Conservation (phyloP, 805 yeast genomes). For the Zygosaccharomyces pseudorouxii region DNA sequence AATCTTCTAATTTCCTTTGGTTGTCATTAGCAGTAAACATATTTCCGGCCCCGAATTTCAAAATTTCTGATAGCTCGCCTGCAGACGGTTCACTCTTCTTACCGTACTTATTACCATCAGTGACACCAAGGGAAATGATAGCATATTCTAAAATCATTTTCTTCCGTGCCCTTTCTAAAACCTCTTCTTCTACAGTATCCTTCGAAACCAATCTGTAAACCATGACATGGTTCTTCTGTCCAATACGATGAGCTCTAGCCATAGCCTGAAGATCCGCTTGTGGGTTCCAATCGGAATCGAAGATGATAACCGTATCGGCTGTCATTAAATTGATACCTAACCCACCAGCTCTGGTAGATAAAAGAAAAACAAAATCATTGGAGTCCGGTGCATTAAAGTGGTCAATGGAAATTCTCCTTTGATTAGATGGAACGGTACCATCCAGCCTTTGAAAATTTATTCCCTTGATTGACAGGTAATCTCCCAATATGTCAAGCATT, state of each 20-base stretch:
- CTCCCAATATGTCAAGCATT: constrained; percentile 91
- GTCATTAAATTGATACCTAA: constrained; percentile 98
- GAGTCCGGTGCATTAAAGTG: constrained; percentile 94
- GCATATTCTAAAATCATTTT: constrained; percentile 99
- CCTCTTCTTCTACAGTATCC: constrained; percentile 97
- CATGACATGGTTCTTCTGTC: constrained; percentile 98
- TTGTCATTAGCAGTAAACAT: constrained; percentile 96
- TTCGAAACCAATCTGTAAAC: constrained; percentile 97
- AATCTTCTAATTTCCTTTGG: constrained; percentile 90
- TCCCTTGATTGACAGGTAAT: constrained; percentile 83
- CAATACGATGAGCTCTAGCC: constrained; percentile 99
- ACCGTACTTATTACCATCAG: constrained; percentile 54
- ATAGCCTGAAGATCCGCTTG: constrained; percentile 98
- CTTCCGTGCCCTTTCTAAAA: constrained; percentile 91
- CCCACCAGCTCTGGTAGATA: constrained; percentile 98
- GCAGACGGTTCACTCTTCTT: constrained; percentile 70
- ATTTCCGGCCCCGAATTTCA: constrained; percentile 97
- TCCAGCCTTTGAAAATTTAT: constrained; percentile 87
- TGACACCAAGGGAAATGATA: constrained; percentile 90
- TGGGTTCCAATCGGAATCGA: constrained; percentile 99
- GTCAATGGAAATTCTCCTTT: constrained; percentile 90
- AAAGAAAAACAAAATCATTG: constrained; percentile 81
- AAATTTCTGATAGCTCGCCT: constrained; percentile 83
- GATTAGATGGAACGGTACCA: constrained; percentile 93
- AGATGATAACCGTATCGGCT: constrained; percentile 96